Evolutionary conservation across 768 basidiomycete genomes (phyloP), one percentile per base, ranked within the genome.

Genomic region (Kwoniella sp.): DNA sequence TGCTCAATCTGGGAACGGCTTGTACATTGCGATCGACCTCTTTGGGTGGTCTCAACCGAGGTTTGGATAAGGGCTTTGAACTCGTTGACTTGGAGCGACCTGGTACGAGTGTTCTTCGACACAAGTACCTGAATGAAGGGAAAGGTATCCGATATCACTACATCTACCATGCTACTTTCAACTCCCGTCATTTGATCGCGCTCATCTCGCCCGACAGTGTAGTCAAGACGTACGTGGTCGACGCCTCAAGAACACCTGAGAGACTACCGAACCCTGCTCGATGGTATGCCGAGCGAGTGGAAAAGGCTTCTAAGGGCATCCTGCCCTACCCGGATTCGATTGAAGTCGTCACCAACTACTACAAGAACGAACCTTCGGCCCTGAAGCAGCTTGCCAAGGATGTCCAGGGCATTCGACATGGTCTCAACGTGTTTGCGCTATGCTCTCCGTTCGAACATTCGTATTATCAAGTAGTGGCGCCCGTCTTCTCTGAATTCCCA

Each of bases 371-470:
- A 61, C 78, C 81, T 1, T 87, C 88, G 0, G 96, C 94, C 1
- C 81, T 97, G 60, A 91, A 89, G 66, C 89, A 90, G 1, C 83
- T 99, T 57, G 92, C 91, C 12, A 87, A 91, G 36, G 95, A 97
- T 72, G 85, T 99, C 7, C 87, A 87, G 71, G 85, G 87, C 60
- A 85, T 88, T 77, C 88, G 88, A 2, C 86, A 68, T 8, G 80
- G 79, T 24, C 70, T 82, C 9, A 80, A 87, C 68, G 86, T 86
- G 1, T 81, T 96, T 25, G 86, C 92, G 47, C 83, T 97, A 27
- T 96, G 92, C 7, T 97, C 96, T 13, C 84, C 84, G 58, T 93
- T 90, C 76, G 89, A 92, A 53, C 86, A 88, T 69, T 82, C 83
- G 21, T 95, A 94, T 79, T 96, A 92, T 77, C 91, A 94, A 70